These are phyloP conservation scores for Tolypocladium tropicale DNA, from an alignment of 2,329 filamentous ascomycete genomes.

Conservation along the genomic window DNA sequence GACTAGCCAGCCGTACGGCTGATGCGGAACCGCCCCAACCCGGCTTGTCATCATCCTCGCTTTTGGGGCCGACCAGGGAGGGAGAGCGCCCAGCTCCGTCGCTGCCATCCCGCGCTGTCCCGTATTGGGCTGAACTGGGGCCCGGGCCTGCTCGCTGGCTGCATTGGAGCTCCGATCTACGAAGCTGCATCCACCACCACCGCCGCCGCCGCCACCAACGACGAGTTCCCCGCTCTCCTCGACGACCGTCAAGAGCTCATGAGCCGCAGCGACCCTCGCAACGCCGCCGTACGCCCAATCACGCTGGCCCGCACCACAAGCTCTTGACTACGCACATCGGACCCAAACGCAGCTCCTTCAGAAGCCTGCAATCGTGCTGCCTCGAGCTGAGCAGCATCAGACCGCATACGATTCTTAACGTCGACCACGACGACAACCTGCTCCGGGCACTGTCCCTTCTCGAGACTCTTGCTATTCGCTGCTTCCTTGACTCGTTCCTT, in stretches of 20 bases:
- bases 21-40: not conserved
- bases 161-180: not conserved
- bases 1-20: not conserved
- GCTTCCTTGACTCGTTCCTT: not conserved
- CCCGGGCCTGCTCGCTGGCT: not conserved
- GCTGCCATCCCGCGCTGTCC: not conserved
- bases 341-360: not conserved
- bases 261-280: not conserved
- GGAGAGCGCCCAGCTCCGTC: not conserved
- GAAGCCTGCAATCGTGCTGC: not conserved
- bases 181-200: not conserved
- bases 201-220: not conserved
- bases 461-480: not conserved
- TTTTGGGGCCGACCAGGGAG: not conserved
- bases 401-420: not conserved
- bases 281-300: not conserved
- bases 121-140: not conserved
- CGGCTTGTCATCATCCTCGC: not conserved
- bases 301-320: not conserved
- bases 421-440: not conserved
- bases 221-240: not conserved
- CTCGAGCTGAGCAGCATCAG: not conserved
- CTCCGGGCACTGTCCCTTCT: not conserved
- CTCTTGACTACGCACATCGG: not conserved
- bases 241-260: not conserved